These are phyloP conservation scores for Baeospora myosura DNA, from an alignment of 1,284 basidiomycete genomes.

Conservation along the genomic window DNA sequence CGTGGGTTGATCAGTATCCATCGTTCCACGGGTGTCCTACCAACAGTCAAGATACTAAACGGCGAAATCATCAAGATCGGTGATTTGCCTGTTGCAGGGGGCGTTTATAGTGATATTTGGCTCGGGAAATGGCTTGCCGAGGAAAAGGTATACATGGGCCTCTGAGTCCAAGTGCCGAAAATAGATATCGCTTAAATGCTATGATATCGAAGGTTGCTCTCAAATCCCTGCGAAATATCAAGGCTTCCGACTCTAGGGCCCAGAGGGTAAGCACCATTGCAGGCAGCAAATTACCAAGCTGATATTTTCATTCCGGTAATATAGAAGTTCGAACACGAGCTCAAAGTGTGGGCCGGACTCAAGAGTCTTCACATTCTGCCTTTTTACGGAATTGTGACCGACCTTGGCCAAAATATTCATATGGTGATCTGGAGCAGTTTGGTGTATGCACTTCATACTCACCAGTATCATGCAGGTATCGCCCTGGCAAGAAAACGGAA, in stretches of 20 bases:
- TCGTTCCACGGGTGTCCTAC: conserved; percentile 39
- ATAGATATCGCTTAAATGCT: background rate
- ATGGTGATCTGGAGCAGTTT: no score
- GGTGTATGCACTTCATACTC: conserved; percentile 1
- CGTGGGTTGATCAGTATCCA: conserved; percentile 39
- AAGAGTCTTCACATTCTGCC: conserved; percentile 40
- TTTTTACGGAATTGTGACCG: conserved; percentile 47
- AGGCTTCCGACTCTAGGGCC: conserved; percentile 32
- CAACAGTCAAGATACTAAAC: conserved; percentile 39
- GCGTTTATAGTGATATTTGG: conserved; percentile 45
- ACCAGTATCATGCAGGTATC: conserved; percentile 35
- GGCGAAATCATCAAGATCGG: conserved; percentile 37
- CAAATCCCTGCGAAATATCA: conserved; percentile 41
- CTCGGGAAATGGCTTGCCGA: conserved; percentile 43
- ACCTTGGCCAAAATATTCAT: conserved; percentile 40
- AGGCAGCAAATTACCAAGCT: no score
- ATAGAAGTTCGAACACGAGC: conserved; percentile 48
- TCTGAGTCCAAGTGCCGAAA: background rate
- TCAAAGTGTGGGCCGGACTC: conserved; percentile 43
- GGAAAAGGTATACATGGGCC: conserved; percentile 27
- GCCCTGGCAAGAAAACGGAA: conserved; percentile 51
- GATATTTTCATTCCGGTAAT: background rate
- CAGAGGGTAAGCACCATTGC: conserved; percentile 23
- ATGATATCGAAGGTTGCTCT: conserved; percentile 42
- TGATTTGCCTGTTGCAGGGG: conserved; percentile 35